Base-by-base conservation (phyloP, 2,329 filamentous ascomycete species). In the Diaporthe sp. region DNA sequence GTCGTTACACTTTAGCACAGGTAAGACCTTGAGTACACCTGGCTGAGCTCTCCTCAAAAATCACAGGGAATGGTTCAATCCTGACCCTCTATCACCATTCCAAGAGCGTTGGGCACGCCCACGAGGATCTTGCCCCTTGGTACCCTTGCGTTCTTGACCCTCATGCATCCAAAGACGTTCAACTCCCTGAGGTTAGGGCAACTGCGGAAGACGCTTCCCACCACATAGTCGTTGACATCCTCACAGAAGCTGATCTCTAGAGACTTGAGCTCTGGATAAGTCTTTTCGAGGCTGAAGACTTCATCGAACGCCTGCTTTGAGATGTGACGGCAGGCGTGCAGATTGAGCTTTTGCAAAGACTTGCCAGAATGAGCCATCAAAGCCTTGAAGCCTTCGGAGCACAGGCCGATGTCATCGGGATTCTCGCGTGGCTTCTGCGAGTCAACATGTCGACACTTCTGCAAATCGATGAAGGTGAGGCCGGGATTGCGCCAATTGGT, bases 251-350 rank as follows among this genome's bases (percentile, higher is more conserved):
- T 94, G 57, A 97, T 86, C 81, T 97, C 95, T 57, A 98, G 85
- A 74, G 93, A 89, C 75, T 86, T 85, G 45, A 98, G 86, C 15
- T 91, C 86, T 0, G 93, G 91, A 78, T 97, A 98, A 1, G 71
- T 76, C 58, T 88, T 89, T 33, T 87, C 87, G 12, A 85, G 83
- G 8, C 86, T 84, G 79, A 98, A 98, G 0, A 93, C 92, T 13
- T 92, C 88, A 76, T 94, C 91, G 75, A 98, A 95, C 0, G 94
- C 91, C 22, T 89, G 85, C 45, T 89, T 87, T 1, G 91, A 89
- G 77, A 98, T 96, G 81, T 98, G 93, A 4, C 96, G 92, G 80
- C 95, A 97, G 0, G 93, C 94, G 19, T 94, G 90, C n/a, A 98
- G 86, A 80, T 97, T 94, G 45, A 98, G 86, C 54, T 89, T 86